A percentile compares a stretch with the other conserved stretches of the same genome.
These are phyloP conservation scores for Cyclospora cayetanensis DNA, from an alignment of 169 alveolate genomes.

Conservation along the genomic window DNA sequence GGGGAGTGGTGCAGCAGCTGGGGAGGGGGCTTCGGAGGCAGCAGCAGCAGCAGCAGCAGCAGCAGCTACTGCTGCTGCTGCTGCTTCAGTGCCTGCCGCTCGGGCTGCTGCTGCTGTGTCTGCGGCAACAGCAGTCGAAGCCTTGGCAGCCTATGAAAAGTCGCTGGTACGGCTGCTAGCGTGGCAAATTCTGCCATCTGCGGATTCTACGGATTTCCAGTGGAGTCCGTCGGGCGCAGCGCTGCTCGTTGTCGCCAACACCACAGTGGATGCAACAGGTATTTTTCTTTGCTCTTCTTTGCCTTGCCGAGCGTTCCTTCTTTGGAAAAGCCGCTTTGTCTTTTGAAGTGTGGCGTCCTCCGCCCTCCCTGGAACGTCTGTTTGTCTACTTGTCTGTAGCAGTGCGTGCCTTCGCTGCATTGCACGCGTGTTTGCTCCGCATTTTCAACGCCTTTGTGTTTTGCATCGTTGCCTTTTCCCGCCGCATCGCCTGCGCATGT, in stretches of 20 bases:
- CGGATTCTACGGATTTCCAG: conserved; percentile 66
- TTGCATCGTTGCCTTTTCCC: not conserved
- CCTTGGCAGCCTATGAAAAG: not conserved
- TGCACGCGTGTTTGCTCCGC: not conserved
- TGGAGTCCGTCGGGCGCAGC: conserved; percentile 73
- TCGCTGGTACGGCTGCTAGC: conserved; percentile 50
- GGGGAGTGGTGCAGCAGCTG: not conserved
- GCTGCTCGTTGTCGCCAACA: conserved; percentile 61
- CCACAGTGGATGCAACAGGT: conserved; percentile 73
- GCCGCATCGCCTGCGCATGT: not conserved
- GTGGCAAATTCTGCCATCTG: conserved; percentile 58
- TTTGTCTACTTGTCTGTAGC: not conserved
- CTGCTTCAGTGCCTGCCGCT: not conserved
- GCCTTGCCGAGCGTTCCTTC: not conserved
- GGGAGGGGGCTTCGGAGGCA: not conserved
- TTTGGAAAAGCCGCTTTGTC: not conserved
- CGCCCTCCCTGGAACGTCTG: not conserved
- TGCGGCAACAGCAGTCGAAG: conserved; percentile 3
- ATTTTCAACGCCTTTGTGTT: not conserved
- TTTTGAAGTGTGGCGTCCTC: too few species aligned
- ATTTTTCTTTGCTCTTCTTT: not conserved
- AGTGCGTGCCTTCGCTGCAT: not conserved
- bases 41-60: not conserved
- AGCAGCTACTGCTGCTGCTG: not conserved
- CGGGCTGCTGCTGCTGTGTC: not conserved